phyloP scores from a whole-genome alignment of 805 yeast species.

The Ascoidea tarda region DNA sequence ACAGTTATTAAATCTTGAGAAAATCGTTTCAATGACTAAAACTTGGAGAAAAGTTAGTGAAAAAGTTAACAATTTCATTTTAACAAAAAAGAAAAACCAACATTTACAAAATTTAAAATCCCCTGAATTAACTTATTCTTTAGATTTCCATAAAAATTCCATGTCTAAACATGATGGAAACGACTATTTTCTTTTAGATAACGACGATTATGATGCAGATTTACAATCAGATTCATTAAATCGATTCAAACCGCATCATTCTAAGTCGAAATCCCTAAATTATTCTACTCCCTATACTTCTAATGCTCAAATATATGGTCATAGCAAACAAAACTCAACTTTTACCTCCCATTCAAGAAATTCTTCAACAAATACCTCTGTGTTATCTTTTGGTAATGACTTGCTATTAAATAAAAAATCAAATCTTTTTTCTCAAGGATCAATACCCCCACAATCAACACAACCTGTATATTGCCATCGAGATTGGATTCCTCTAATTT shows the following conservation, averaged over 20 bases:
- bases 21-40: conserved; percentile 64
- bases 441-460: conserved; percentile 66
- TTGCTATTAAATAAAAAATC: too few species aligned
- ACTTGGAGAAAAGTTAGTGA: conserved; percentile 72
- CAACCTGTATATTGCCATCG: conserved; percentile 74
- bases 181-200: background rate
- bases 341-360: conserved; percentile 4
- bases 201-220: background rate
- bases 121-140: conserved; percentile 3
- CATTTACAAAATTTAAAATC: conserved; percentile 3
- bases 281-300: conserved; percentile 12
- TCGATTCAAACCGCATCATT: background rate
- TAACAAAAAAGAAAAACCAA: conserved; percentile 4
- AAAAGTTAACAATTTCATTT: conserved; percentile 18
- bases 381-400: too few species aligned
- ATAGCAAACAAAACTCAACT: conserved; percentile 1
- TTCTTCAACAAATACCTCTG: conserved; percentile 16
- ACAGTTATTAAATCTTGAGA: conserved; percentile 68
- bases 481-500: conserved; percentile 83
- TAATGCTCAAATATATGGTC: conserved; percentile 1
- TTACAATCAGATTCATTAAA: conserved; percentile 7
- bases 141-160: conserved; percentile 18
- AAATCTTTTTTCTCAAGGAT: conserved; percentile 26
- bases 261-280: conserved; percentile 8
- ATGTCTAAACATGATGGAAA: conserved; percentile 7